Evolutionary conservation across 495 filamentous ascomycete species (phyloP).

Genomic region (Xeromyces bisporus): DNA sequence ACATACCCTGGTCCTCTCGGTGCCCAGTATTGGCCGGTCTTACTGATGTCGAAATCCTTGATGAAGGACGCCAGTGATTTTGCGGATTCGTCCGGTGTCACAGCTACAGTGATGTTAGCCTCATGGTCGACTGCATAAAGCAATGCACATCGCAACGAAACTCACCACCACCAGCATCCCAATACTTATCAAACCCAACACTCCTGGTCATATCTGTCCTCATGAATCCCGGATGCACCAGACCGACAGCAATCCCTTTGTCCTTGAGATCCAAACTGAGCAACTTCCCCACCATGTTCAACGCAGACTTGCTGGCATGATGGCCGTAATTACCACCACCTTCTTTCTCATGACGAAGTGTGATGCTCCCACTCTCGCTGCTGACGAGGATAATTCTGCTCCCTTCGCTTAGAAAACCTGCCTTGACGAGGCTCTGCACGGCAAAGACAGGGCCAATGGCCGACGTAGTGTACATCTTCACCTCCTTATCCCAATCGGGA

Average conservation of each 20-base stretch:
- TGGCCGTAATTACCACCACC: constrained; percentile 59
- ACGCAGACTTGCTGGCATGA: constrained; percentile 53
- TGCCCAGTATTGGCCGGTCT: constrained; percentile 57
- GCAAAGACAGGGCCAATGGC: constrained; percentile 51
- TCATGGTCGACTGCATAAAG: background rate
- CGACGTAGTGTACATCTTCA: constrained; percentile 55
- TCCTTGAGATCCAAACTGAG: constrained; percentile 50
- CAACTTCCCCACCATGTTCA: constrained; percentile 62
- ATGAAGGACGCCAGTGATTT: constrained; percentile 43
- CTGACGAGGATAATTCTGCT: constrained; percentile 50
- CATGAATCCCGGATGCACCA: constrained; percentile 64
- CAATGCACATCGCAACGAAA: constrained; percentile 2
- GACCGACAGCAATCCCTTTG: constrained; percentile 42
- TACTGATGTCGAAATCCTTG: constrained; percentile 42
- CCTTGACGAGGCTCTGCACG: constrained; percentile 41
- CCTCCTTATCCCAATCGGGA: constrained; percentile 48
- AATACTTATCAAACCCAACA: constrained; percentile 56
- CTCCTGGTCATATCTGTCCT: constrained; percentile 54
- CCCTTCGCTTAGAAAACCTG: constrained; percentile 28
- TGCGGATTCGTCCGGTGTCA: constrained; percentile 51
- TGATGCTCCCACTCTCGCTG: constrained; percentile 52
- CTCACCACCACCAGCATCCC: constrained; percentile 48
- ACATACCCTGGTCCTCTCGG: constrained; percentile 46
- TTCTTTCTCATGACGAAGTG: constrained; percentile 46
- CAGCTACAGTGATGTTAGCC: constrained; percentile 24